A percentile compares a stretch with the other conserved stretches of the same genome.
phyloP scores from a whole-genome alignment of 108 stramenopile genomes.

The Chaetoceros tenuissimus region DNA sequence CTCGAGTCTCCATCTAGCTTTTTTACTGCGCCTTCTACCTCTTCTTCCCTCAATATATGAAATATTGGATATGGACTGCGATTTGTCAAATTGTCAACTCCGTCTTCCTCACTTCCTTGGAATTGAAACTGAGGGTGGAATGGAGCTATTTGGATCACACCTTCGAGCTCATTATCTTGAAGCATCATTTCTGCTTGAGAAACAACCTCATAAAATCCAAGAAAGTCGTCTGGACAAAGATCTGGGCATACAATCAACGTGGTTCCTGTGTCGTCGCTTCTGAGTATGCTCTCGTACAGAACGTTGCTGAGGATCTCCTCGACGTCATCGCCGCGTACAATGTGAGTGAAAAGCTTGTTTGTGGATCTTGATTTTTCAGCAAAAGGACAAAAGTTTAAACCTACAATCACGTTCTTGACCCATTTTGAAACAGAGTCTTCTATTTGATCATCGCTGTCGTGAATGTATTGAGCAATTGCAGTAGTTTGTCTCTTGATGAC shows the following conservation, averaged over 20 bases:
- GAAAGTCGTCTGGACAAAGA: slow-evolving; percentile 47
- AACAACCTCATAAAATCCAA: slow-evolving; percentile 37
- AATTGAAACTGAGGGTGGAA: slow-evolving; percentile 78
- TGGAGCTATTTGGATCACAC: slow-evolving; percentile 58
- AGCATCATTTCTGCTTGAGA: slow-evolving; percentile 40
- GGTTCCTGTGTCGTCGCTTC: slow-evolving; percentile 34
- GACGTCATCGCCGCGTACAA: slow-evolving; percentile 45
- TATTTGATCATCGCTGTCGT: slow-evolving; percentile 25
- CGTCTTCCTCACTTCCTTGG: slow-evolving; percentile 19
- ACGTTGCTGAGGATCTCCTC: slow-evolving; percentile 31
- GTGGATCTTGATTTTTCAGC: slow-evolving; percentile 44
- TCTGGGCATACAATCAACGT: slow-evolving; percentile 68
- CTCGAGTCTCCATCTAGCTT: slow-evolving; percentile 59
- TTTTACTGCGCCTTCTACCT: slow-evolving; percentile 58
- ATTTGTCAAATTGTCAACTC: slow-evolving; percentile 66
- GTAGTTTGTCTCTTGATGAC: no score
- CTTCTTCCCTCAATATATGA: slow-evolving; percentile 73
- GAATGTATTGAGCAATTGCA: no score
- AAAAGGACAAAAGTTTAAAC: slow-evolving; percentile 75
- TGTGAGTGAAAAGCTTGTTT: slow-evolving; percentile 28
- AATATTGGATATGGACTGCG: slow-evolving; percentile 75
- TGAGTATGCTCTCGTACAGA: slow-evolving; percentile 32
- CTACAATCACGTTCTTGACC: slow-evolving; percentile 59
- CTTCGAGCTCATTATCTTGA: slow-evolving; percentile 36
- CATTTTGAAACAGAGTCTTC: slow-evolving; percentile 39